phyloP scores from a whole-genome alignment of 2,329 filamentous ascomycete species.

The Orbilia oligospora region DNA sequence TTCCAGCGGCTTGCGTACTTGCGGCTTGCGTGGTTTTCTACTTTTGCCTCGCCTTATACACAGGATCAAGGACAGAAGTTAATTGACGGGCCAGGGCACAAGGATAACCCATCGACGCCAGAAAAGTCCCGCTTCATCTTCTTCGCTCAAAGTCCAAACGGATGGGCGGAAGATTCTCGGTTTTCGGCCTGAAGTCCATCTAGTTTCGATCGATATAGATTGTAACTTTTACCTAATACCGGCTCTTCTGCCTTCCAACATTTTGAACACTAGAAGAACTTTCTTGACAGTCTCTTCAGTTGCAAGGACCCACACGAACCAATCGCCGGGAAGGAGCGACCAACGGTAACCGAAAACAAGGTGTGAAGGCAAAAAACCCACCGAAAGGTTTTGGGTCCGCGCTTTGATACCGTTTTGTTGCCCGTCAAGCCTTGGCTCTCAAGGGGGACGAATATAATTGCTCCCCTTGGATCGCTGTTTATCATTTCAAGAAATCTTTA shows the following conservation, averaged over 20 bases:
- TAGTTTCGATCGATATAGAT: conserved; percentile 49
- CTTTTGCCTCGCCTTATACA: conserved; percentile 22
- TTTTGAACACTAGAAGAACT: conserved; percentile 13
- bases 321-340: conserved; percentile 51
- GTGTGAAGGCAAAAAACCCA: conserved; percentile 20
- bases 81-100: conserved; percentile 27
- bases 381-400: conserved; percentile 15
- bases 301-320: conserved; percentile 13
- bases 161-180: conserved; percentile 59
- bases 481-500: conserved; percentile 9
- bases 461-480: conserved; percentile 35
- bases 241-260: conserved; percentile 25
- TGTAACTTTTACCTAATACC: conserved; percentile 54
- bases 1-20: conserved; percentile 54
- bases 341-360: conserved; percentile 33
- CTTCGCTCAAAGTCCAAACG: conserved; percentile 41
- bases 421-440: conserved; percentile 28
- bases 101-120: conserved; percentile 16
- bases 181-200: conserved; percentile 39
- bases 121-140: conserved; percentile 29
- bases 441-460: conserved; percentile 49
- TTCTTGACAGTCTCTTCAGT: background rate
- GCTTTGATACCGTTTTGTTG: conserved; percentile 58
- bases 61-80: too few species aligned
- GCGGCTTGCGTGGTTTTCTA: conserved; percentile 59